Evolutionary conservation across 805 yeast genomes (phyloP).

Genomic region (Yarrowia sp.): DNA sequence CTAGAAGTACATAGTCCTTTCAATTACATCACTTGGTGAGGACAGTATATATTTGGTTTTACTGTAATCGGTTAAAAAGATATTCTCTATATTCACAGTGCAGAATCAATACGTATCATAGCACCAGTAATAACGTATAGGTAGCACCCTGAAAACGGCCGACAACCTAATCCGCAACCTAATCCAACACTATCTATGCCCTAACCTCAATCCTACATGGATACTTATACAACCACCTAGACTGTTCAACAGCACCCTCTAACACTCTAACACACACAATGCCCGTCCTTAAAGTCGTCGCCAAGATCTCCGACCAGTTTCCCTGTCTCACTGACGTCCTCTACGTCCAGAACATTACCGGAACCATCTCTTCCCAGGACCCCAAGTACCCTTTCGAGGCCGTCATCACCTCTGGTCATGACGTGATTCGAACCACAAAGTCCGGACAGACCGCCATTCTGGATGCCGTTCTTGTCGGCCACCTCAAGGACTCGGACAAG

Average conservation of each 20-base stretch:
- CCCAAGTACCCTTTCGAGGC: conserved; percentile 43
- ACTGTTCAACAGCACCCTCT: background rate
- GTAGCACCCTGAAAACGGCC: too few species aligned
- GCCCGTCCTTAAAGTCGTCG: conserved; percentile 15
- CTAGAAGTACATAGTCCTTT: too few species aligned
- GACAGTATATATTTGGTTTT: too few species aligned
- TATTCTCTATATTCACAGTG: too few species aligned
- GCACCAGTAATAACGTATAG: too few species aligned
- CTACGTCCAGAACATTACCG: conserved; percentile 24
- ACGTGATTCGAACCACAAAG: conserved; percentile 47
- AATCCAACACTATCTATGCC: background rate
- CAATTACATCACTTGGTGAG: too few species aligned
- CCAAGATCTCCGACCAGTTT: conserved; percentile 24
- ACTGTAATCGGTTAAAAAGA: too few species aligned
- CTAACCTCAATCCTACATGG: background rate
- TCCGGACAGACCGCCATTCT: conserved; percentile 48
- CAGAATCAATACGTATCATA: too few species aligned
- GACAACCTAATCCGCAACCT: background rate
- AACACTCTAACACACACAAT: background rate
- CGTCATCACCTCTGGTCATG: conserved; percentile 44
- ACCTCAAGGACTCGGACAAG: conserved; percentile 30
- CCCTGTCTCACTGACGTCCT: conserved; percentile 12
- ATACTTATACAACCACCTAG: background rate
- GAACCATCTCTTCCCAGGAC: conserved; percentile 38
- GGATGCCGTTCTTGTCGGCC: conserved; percentile 38